Conservation (phyloP, 2,329 filamentous ascomycete species). For the Trichoderma atrobrunneum region DNA sequence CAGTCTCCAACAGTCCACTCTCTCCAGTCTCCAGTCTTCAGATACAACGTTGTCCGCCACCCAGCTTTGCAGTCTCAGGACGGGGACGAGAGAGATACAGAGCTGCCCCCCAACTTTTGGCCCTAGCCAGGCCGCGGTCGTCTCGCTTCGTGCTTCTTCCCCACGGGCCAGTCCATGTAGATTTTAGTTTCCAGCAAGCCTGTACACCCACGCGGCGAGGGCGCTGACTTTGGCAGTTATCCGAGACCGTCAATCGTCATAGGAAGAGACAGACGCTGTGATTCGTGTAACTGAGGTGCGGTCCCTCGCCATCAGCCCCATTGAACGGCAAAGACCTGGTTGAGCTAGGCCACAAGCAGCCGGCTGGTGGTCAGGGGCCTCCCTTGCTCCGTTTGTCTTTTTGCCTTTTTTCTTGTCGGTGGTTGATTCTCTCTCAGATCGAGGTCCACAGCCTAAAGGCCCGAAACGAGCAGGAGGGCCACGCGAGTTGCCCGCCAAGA, state of each 20-base stretch:
- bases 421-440: neutral
- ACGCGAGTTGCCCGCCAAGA: neutral
- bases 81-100: neutral
- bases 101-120: neutral
- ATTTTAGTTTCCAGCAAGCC: neutral
- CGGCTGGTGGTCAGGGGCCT: neutral
- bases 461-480: conserved; percentile 12
- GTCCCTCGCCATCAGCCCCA: conserved; percentile 8
- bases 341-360: conserved; percentile 10
- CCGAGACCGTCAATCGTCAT: conserved; percentile 11
- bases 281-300: conserved; percentile 9
- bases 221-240: conserved; percentile 5
- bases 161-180: conserved; percentile 8
- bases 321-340: neutral
- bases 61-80: neutral
- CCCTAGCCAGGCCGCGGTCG: neutral
- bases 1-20: neutral
- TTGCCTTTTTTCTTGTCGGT: neutral
- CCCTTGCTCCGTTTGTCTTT: neutral
- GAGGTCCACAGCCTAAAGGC: neutral
- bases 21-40: neutral
- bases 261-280: neutral
- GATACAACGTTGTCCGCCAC: conserved; percentile 14
- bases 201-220: neutral
- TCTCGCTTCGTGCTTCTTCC: conserved; percentile 9